Percentiles rank a stretch among this genome's conserved stretches.
Conservation (phyloP, 169 alveolate genomes). For the Plasmodium reichenowi region DNA sequence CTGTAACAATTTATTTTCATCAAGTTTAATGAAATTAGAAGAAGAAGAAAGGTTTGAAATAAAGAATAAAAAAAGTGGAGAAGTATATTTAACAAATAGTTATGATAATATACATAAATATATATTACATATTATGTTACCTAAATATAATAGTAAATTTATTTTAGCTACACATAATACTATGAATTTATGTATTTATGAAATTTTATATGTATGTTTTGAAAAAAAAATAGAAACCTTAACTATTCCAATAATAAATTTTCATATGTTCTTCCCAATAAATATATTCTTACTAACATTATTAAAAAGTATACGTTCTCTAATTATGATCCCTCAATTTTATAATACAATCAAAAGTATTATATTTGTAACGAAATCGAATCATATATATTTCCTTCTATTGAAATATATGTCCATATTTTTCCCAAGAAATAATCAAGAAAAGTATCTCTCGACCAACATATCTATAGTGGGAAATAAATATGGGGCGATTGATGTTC, state of each 20-base stretch:
- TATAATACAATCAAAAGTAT: constrained; percentile 22
- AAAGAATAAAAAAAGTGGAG: constrained; percentile 45
- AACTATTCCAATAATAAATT: constrained; percentile 42
- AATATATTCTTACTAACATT: constrained; percentile 32
- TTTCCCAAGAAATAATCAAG: constrained; percentile 39
- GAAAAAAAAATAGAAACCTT: constrained; percentile 39
- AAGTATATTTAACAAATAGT: constrained; percentile 40
- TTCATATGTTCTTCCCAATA: constrained; percentile 43
- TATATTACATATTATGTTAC: constrained; percentile 43
- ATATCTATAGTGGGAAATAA: constrained; percentile 51
- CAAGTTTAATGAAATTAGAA: constrained; percentile 48
- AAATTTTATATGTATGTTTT: constrained; percentile 34
- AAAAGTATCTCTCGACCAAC: constrained; percentile 25
- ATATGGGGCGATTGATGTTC: constrained; percentile 43
- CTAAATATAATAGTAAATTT: constrained; percentile 58
- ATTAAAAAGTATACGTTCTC: constrained; percentile 43
- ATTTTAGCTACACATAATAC: constrained; percentile 65
- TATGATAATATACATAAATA: constrained; percentile 60
- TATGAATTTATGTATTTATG: constrained; percentile 54
- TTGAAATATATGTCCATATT: constrained; percentile 39
- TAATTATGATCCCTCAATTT: constrained; percentile 34
- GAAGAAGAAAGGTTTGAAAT: constrained; percentile 55
- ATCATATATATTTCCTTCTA: constrained; percentile 25
- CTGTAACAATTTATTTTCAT: constrained; percentile 45
- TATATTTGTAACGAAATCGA: constrained; percentile 37